Evolutionary conservation across 805 yeast species (phyloP).

Genomic region (Pichia rugopelliculosa): DNA sequence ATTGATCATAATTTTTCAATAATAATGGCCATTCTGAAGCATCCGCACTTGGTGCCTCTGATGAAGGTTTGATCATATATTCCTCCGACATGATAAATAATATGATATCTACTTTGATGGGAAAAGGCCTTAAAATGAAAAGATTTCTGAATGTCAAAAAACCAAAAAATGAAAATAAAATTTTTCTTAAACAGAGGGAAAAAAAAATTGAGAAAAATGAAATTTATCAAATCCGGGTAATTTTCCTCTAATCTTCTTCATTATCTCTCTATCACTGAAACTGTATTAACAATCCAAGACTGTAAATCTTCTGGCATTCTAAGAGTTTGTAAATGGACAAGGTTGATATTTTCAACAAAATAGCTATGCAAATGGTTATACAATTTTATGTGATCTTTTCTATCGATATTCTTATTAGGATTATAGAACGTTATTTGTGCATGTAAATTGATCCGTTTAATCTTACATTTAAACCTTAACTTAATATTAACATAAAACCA

Average conservation of each 20-base stretch:
- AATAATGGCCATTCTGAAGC: slow-evolving; percentile 94
- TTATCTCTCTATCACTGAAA: not conserved
- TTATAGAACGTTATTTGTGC: not conserved
- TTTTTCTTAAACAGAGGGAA: not conserved
- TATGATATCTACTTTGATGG: not conserved
- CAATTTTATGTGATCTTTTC: not conserved
- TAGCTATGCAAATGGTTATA: not conserved
- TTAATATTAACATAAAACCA: not conserved
- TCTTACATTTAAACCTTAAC: not conserved
- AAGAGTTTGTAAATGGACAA: not conserved
- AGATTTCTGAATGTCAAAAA: not conserved
- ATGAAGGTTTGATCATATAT: slow-evolving; percentile 82
- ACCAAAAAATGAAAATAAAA: not conserved
- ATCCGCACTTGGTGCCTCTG: slow-evolving; percentile 68
- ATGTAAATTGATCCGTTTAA: not conserved
- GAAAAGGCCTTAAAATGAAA: not conserved
- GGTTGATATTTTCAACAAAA: not conserved
- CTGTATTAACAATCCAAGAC: not conserved
- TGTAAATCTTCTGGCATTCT: not conserved
- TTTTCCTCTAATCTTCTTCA: no score
- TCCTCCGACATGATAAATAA: slow-evolving; percentile 26
- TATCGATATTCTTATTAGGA: not conserved
- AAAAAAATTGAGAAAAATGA: not conserved
- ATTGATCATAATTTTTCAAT: slow-evolving; percentile 87
- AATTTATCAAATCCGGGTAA: not conserved